Evolutionary conservation across 257 asterid genomes (phyloP), one percentile per base, ranked within the genome.

Genomic region (Primulina tabacum): DNA sequence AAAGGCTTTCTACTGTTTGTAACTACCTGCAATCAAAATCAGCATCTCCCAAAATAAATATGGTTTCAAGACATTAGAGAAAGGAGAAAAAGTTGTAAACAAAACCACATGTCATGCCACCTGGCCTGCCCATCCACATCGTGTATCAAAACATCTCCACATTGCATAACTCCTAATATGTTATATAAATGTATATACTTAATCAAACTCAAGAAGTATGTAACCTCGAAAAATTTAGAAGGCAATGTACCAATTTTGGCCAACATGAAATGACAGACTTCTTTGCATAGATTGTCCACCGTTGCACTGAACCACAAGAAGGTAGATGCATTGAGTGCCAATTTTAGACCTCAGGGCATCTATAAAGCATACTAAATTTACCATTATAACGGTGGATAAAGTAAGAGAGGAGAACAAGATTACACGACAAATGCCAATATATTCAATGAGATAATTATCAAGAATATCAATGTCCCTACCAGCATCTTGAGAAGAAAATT

Each of bases 41-140:
- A 85, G 56, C 62, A 79, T 73, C 73, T 69, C 65, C 16, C 30
- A 17, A 71, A 68, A 57, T 63, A 72, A 55, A 55, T 50, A 65
- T 29, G 52, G 52, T 64, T 81, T 52, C 64, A 60, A 64, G 60
- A 67, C 58, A 69, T 71, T 26, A 55, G 50, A 62, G 56, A 47
- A 9, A 21, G 53, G 65, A 60, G 68, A 74, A 53, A 43, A 64
- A 65, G 56, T 20, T 14, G 7, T 5, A 53, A 62, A 72, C 26
- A 21, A 79, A 75, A 78, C 74, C 74, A 56, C 47, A 24, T 59
- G 76, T 70, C 76, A 78, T 21, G 79, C 71, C 77, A 87, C 89
- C 89, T 88, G 80, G 69, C 87, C 91, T 29, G 89, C 86, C 90
- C 89, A 85, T 77, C 86, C 88, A 74, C 95, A 87, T 52, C 78